Percentiles rank a stretch among this genome's conserved stretches.
These are phyloP conservation scores for Trichoderma koningiopsis DNA, from an alignment of 2,329 filamentous ascomycete species.

Conservation along the genomic window DNA sequence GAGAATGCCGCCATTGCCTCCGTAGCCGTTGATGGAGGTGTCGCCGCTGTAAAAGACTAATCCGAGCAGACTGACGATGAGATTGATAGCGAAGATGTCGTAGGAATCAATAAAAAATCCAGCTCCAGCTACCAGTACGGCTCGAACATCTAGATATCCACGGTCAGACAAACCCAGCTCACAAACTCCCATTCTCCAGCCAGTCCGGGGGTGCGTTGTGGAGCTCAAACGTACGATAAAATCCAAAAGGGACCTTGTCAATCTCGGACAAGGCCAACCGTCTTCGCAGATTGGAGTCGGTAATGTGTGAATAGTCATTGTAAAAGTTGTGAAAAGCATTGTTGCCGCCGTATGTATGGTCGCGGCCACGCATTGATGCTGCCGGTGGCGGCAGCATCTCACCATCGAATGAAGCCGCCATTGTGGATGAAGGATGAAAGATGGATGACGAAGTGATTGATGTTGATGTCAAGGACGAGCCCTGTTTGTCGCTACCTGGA, in stretches of 20 bases:
- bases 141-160: conserved; percentile 59
- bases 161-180: not conserved
- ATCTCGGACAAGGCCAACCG: conserved; percentile 77
- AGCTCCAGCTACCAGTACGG: conserved; percentile 74
- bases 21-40: conserved; percentile 48
- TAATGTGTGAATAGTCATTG: conserved; percentile 66
- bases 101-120: conserved; percentile 86
- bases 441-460: not conserved
- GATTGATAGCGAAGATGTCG: conserved; percentile 78
- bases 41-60: conserved; percentile 71
- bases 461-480: conserved; percentile 25
- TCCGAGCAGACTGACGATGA: conserved; percentile 71
- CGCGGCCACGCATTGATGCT: conserved; percentile 34
- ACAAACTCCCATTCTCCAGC: not conserved
- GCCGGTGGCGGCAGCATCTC: conserved; percentile 48
- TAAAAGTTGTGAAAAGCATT: conserved; percentile 74
- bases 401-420: conserved; percentile 40
- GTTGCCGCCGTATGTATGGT: conserved; percentile 62
- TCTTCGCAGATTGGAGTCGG: conserved; percentile 75
- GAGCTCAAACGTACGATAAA: conserved; percentile 56
- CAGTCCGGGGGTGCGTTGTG: not conserved
- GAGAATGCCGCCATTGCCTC: conserved; percentile 58
- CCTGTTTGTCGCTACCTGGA: conserved; percentile 24
- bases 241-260: conserved; percentile 75
- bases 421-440: conserved; percentile 28